phyloP scores from a whole-genome alignment of 164 flowering plant genomes.

The Buxus sempervirens region DNA sequence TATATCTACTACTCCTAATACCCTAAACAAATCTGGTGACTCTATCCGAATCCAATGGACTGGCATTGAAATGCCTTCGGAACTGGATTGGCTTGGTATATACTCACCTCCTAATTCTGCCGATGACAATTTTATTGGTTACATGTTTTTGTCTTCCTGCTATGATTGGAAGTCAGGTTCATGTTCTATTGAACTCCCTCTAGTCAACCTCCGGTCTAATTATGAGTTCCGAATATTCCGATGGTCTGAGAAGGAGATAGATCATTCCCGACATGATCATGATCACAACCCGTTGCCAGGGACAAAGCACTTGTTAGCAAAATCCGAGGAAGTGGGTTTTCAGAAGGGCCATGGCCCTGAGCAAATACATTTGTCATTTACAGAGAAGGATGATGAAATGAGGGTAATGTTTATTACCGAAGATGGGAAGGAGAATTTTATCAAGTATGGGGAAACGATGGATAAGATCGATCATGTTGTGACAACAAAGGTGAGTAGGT shows the following conservation, averaged over 20 bases:
- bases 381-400: constrained; percentile 69
- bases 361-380: constrained; percentile 80
- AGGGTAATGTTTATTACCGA: constrained; percentile 76
- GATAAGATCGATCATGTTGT: constrained; percentile 29
- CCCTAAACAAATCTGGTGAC: constrained; percentile 53
- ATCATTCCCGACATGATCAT: constrained; percentile 42
- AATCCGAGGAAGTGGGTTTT: constrained; percentile 47
- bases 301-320: constrained; percentile 49
- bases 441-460: constrained; percentile 54
- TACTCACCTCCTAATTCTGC: constrained; percentile 79
- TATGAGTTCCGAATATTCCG: constrained; percentile 86
- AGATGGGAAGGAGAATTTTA: constrained; percentile 51
- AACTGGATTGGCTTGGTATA: constrained; percentile 79
- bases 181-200: constrained; percentile 58
- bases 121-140: constrained; percentile 71
- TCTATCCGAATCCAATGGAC: constrained; percentile 54
- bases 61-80: constrained; percentile 53
- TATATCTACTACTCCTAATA: constrained; percentile 41
- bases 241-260: constrained; percentile 59
- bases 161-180: constrained; percentile 72
- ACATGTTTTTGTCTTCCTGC: constrained; percentile 62
- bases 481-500: constrained; percentile 59
- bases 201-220: constrained; percentile 66
- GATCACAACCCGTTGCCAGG: constrained; percentile 89
- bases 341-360: constrained; percentile 52